Conservation (phyloP, 805 yeast species). For the Kazachstania psychrophila region DNA sequence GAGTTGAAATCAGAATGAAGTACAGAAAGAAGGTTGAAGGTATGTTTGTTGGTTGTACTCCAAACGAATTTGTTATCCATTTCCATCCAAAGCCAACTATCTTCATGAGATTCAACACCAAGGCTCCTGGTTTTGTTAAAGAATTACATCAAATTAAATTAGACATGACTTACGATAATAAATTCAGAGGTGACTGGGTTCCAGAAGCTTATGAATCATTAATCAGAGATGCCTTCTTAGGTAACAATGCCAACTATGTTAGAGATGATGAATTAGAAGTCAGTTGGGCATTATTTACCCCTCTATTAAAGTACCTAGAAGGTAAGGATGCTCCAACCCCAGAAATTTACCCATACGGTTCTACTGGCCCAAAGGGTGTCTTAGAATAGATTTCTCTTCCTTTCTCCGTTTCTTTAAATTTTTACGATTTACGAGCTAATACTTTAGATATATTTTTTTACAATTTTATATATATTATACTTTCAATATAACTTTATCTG, state of each 20-base stretch:
- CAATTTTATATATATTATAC: too few relatives aligned
- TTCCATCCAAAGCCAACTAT: slow-evolving; percentile 92
- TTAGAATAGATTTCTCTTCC: slow-evolving; percentile 36
- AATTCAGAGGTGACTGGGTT: slow-evolving; percentile 82
- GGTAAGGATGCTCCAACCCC: slow-evolving; percentile 57
- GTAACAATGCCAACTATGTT: slow-evolving; percentile 93
- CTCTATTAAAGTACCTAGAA: slow-evolving; percentile 76
- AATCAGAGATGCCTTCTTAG: slow-evolving; percentile 78
- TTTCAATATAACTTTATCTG: too few relatives aligned
- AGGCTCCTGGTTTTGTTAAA: slow-evolving; percentile 83
- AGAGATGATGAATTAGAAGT: slow-evolving; percentile 94
- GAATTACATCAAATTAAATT: slow-evolving; percentile 79
- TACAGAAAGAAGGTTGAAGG: slow-evolving; percentile 79
- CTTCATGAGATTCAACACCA: slow-evolving; percentile 82
- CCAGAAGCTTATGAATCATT: slow-evolving; percentile 97
- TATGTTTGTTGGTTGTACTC: slow-evolving; percentile 64
- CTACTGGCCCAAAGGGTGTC: slow-evolving; percentile 72
- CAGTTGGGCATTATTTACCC: slow-evolving; percentile 89
- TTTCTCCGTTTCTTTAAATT: too few relatives aligned
- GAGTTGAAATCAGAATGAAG: slow-evolving; percentile 90
- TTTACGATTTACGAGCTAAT: too few relatives aligned
- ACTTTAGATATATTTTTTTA: too few relatives aligned
- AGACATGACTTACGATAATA: slow-evolving; percentile 70
- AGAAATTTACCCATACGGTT: slow-evolving; percentile 72
- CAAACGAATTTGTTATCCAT: slow-evolving; percentile 88